These are phyloP conservation scores for Taphrina wiesneri DNA, from an alignment of 1,139 yeast species.

Conservation along the genomic window DNA sequence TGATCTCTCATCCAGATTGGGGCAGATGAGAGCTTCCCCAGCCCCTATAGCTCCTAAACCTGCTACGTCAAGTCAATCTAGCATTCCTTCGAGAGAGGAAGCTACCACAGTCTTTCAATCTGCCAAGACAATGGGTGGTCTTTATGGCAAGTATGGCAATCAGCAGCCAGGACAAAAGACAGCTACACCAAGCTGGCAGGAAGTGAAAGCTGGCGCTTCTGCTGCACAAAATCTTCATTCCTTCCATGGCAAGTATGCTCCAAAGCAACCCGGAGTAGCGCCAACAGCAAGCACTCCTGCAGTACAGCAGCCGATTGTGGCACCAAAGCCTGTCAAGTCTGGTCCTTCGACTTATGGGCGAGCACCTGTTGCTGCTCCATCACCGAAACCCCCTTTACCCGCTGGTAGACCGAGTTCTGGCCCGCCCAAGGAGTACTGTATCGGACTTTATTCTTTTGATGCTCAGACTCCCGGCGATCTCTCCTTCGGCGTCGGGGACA, in stretches of 20 bases:
- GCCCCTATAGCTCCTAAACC: constrained; percentile 10
- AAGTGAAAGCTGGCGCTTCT: constrained; percentile 31
- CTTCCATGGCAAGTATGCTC: constrained; percentile 24
- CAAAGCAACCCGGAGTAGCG: not conserved
- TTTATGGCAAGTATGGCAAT: constrained; percentile 27
- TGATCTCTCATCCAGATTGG: constrained; percentile 8
- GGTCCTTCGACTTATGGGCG: constrained; percentile 1
- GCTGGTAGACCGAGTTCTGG: constrained; percentile 6
- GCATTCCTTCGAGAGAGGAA: constrained; percentile 12
- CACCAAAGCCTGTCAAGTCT: constrained; percentile 10
- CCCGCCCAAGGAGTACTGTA: constrained; percentile 14
- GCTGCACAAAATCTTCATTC: constrained; percentile 28
- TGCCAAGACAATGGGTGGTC: constrained; percentile 16
- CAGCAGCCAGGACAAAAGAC: constrained; percentile 14
- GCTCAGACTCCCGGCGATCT: constrained; percentile 76
- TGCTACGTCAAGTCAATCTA: not conserved
- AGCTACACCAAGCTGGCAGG: constrained; percentile 26
- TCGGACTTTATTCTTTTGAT: constrained; percentile 21
- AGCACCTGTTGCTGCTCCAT: not conserved
- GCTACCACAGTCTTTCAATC: constrained; percentile 14
- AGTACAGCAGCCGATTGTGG: not conserved
- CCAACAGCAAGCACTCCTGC: not conserved
- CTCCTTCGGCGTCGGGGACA: constrained; percentile 81
- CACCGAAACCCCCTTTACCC: constrained; percentile 12
- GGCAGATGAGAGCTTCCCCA: not conserved